phyloP scores from a whole-genome alignment of 345 rosid species.

The Abelmoschus esculentus region DNA sequence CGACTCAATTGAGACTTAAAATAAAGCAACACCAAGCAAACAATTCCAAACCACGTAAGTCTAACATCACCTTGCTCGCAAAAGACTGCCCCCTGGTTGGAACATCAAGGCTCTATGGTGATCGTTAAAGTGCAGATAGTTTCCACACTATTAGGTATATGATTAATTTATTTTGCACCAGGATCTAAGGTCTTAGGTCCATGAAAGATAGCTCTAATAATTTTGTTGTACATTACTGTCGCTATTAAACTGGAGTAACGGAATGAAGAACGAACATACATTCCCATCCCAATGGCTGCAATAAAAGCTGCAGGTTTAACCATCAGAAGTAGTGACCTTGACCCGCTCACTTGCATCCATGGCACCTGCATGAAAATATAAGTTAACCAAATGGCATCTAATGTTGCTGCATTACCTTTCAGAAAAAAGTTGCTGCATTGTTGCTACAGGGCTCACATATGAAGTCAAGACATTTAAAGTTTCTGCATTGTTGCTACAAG shows the following conservation, averaged over 20 bases:
- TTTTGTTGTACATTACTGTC: background rate
- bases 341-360: slow-evolving; percentile 91
- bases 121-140: background rate
- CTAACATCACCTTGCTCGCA: background rate
- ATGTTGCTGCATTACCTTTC: too few relatives aligned
- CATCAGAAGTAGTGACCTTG: slow-evolving; percentile 66
- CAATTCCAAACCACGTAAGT: background rate
- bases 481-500: background rate
- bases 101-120: background rate
- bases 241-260: background rate
- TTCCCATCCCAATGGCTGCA: slow-evolving; percentile 69
- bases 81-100: background rate
- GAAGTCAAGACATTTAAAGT: background rate
- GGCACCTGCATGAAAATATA: slow-evolving; percentile 51
- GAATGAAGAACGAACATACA: slow-evolving; percentile 32
- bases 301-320: slow-evolving; percentile 65
- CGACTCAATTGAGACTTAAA: background rate
- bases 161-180: background rate
- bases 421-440: background rate
- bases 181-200: background rate
- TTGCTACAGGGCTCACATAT: background rate
- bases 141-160: background rate
- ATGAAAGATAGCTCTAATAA: background rate
- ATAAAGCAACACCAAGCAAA: too few relatives aligned
- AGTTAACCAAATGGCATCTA: slow-evolving; percentile 8